Evolutionary conservation across 805 yeast species (phyloP).

Genomic region (Clavispora santaluciae): DNA sequence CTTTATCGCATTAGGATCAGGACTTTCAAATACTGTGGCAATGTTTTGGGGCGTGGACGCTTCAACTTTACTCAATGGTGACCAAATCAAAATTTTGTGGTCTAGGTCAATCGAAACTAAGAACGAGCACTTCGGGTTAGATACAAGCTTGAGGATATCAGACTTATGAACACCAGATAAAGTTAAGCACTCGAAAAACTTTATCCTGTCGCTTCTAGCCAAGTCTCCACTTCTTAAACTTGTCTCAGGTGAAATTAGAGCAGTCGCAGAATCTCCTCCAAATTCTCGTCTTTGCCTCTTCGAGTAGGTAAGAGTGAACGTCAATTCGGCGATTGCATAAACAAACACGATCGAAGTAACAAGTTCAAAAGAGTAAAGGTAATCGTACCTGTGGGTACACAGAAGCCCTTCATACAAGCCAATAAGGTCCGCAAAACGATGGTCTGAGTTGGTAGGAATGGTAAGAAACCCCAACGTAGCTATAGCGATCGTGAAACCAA

Average conservation of each 20-base stretch:
- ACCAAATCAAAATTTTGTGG: conserved; percentile 69
- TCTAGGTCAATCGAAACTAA: conserved; percentile 71
- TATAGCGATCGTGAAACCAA: neutral
- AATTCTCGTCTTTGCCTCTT: conserved; percentile 10
- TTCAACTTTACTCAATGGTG: conserved; percentile 41
- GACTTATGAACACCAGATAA: conserved; percentile 46
- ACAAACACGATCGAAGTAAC: conserved; percentile 47
- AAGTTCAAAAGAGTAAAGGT: conserved; percentile 54
- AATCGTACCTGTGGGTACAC: conserved; percentile 25
- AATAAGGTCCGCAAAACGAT: conserved; percentile 1
- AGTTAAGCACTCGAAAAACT: conserved; percentile 28
- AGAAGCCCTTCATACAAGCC: neutral
- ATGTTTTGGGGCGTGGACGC: conserved; percentile 21
- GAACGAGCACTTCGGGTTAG: conserved; percentile 57
- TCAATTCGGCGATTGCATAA: conserved; percentile 43
- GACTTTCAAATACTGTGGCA: conserved; percentile 36
- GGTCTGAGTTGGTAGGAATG: conserved; percentile 14
- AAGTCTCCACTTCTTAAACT: conserved; percentile 5
- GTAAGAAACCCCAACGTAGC: conserved; percentile 4
- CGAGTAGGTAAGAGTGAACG: conserved; percentile 26
- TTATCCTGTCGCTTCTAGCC: conserved; percentile 13
- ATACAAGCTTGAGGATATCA: conserved; percentile 58
- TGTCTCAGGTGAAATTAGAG: neutral
- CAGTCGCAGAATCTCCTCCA: conserved; percentile 1
- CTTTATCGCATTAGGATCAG: conserved; percentile 19